Conservation (phyloP, 176 grass and related monocot genomes). For the Avena atlantica region DNA sequence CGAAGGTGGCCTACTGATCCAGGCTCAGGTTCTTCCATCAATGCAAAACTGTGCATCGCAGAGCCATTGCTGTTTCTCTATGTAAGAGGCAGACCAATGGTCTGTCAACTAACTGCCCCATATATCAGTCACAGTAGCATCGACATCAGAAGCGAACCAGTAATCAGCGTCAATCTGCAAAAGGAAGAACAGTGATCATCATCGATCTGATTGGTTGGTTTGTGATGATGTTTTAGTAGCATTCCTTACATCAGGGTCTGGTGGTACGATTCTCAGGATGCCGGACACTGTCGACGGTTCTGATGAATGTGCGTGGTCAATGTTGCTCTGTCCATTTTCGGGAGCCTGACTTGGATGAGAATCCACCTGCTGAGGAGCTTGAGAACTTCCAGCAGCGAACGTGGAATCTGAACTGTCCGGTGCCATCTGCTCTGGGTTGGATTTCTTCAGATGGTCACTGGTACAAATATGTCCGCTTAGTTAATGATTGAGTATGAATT, state of each 20-base stretch:
- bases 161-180: constrained; percentile 84
- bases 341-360: constrained; percentile 41
- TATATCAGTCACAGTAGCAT: constrained; percentile 63
- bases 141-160: constrained; percentile 72
- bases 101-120: constrained; percentile 65
- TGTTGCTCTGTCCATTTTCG: constrained; percentile 39
- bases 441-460: constrained; percentile 60
- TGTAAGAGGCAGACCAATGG: constrained; percentile 36
- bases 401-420: constrained; percentile 26
- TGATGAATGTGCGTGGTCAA: constrained; percentile 38
- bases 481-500: constrained; percentile 22
- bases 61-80: constrained; percentile 43
- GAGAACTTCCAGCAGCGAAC: constrained; percentile 24
- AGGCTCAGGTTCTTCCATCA: constrained; percentile 27
- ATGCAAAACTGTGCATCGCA: constrained; percentile 10
- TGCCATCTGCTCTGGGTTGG: constrained; percentile 25
- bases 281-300: constrained; percentile 52
- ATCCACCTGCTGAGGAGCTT: constrained; percentile 41
- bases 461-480: not conserved
- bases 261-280: constrained; percentile 72
- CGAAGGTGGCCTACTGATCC: constrained; percentile 31
- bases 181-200: constrained; percentile 57
- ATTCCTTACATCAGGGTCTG: constrained; percentile 65
- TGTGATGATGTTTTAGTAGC: not conserved
- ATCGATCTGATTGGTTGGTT: constrained; percentile 41